Percentiles rank a stretch among this genome's conserved stretches.
Conservation (phyloP, 257 asterid genomes). For the Scutellaria minor region DNA sequence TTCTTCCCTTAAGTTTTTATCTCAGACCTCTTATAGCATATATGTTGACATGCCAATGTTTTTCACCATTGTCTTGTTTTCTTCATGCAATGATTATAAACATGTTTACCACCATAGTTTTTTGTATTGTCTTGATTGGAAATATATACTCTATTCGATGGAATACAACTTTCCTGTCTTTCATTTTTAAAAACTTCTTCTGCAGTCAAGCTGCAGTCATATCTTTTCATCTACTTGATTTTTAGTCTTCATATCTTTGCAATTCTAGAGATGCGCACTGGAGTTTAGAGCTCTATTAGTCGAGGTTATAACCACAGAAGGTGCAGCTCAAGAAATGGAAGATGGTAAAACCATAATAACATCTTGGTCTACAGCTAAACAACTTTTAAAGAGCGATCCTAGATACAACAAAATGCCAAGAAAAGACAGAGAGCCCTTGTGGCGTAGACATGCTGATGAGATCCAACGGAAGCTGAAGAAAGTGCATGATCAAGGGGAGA, state of each 20-base stretch:
- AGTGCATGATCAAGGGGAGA: constrained; percentile 48
- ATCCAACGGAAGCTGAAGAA: constrained; percentile 68
- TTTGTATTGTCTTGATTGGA: not conserved
- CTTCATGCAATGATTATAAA: not conserved
- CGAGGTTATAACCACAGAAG: constrained; percentile 66
- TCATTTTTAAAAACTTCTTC: not conserved
- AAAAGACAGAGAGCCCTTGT: constrained; percentile 83
- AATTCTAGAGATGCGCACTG: constrained; percentile 61
- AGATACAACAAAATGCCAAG: constrained; percentile 82
- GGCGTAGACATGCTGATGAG: constrained; percentile 87
- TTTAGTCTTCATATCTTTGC: constrained; percentile 23
- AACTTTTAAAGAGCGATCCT: constrained; percentile 66
- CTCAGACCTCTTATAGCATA: not conserved
- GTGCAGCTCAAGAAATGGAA: constrained; percentile 68
- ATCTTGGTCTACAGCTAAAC: constrained; percentile 96
- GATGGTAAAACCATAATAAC: constrained; percentile 74
- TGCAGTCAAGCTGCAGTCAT: not conserved
- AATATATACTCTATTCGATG: not conserved
- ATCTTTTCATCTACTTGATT: not conserved
- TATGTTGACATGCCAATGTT: not conserved
- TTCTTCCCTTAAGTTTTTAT: not conserved
- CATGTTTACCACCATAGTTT: not conserved
- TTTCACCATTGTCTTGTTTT: not conserved
- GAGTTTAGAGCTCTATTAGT: constrained; percentile 69
- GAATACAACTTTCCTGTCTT: constrained; percentile 13